Evolutionary conservation across 257 asterid species (phyloP), one percentile per base, ranked within the genome.

Genomic region (Solanum sitiens): DNA sequence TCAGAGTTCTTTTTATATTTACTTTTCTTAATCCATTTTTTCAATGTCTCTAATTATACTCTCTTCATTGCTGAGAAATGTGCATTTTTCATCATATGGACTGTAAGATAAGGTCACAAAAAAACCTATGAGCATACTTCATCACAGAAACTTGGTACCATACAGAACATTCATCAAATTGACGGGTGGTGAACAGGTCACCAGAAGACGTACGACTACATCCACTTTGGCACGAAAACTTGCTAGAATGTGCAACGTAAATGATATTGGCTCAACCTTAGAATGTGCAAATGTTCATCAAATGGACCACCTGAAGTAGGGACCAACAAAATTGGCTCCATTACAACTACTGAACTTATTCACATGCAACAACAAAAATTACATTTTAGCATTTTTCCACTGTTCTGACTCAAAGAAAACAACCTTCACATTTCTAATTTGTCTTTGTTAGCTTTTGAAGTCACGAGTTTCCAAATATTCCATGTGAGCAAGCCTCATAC

Each of bases 341-440:
- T 44, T 83, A 76, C 33, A 50, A 77, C 84, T 44, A 76, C 80
- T 76, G 75, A 68, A 44, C 45, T 33, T 32, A 80, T 20, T 86
- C 91, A 89, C 88, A 89, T 83, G 88, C 85, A 67, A 27, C 88
- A 33, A 72, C 89, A 61, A 89, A 27, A 44, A 73, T 56, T 72
- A 86, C 84, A 86, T 87, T 82, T 77, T 30, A 65, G 37, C 47
- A 73, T 7, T 86, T 82, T 63, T 76, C 67, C 74, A 32, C 35
- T 47, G 6, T 70, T 84, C 67, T 21, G 73, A 25, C 67, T 20
- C 40, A 61, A 13, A 3, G 37, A 79, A 68, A 72, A 73, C 20
- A 70, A 89, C 59, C 15, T 35, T 27, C 42, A 42, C 53, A 44
- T 67, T 86, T 80, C 45, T 30, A 65, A 65, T 32, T 65, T 67